phyloP scores from a whole-genome alignment of 352 stramenopile genomes.

The Phytophthora litchii region DNA sequence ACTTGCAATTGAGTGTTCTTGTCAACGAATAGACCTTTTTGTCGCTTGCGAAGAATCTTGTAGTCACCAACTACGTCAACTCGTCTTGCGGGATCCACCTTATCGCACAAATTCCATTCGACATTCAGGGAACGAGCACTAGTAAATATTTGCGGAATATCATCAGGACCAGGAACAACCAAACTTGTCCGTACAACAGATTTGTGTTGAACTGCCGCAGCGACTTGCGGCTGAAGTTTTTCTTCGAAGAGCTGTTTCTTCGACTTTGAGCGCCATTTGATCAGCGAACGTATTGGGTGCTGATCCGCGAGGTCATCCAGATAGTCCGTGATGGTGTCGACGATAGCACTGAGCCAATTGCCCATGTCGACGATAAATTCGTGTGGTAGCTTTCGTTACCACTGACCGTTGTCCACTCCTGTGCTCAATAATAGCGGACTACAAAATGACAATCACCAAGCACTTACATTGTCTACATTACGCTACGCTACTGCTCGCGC shows the following conservation, averaged over 20 bases:
- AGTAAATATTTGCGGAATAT: conserved; percentile 53
- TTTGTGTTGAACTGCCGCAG: conserved; percentile 26
- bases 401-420: conserved; percentile 1
- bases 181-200: conserved; percentile 30
- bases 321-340: conserved; percentile 11
- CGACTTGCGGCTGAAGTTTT: conserved; percentile 29
- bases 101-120: conserved; percentile 70
- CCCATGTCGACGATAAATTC: conserved; percentile 11
- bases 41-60: conserved; percentile 54
- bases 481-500: conserved; percentile 16
- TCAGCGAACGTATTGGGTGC: conserved; percentile 1
- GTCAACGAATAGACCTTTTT: conserved; percentile 60
- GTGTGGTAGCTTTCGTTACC: background rate
- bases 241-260: conserved; percentile 36
- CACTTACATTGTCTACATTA: conserved; percentile 25
- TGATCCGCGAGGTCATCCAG: conserved; percentile 15
- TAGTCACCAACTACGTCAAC: conserved; percentile 61
- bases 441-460: conserved; percentile 6
- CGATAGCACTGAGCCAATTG: conserved; percentile 16
- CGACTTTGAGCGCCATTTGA: conserved; percentile 26
- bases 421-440: conserved; percentile 14
- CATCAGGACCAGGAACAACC: conserved; percentile 7
- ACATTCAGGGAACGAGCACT: conserved; percentile 56
- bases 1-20: conserved; percentile 53
- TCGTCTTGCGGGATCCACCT: conserved; percentile 53